Conservation (phyloP, 306 rosid species). For the Acacia crassicarpa region DNA sequence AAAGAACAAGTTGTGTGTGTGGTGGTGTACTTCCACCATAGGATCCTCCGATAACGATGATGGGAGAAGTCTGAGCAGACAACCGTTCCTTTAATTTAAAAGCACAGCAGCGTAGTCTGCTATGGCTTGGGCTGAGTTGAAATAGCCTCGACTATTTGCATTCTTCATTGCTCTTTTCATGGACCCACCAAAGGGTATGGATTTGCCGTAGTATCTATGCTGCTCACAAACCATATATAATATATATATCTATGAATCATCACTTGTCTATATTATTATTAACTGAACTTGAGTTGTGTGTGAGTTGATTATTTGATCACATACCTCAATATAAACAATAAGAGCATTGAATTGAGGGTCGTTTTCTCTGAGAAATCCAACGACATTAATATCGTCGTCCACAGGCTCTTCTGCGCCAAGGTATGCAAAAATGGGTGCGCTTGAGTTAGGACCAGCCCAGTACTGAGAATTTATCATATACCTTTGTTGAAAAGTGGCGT, state of each 20-base stretch:
- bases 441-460: slow-evolving; percentile 39
- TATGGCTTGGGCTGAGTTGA: slow-evolving; percentile 57
- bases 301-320: neutral
- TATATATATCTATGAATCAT: neutral
- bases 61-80: slow-evolving; percentile 42
- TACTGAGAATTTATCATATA: slow-evolving; percentile 30
- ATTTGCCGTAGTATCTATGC: slow-evolving; percentile 50
- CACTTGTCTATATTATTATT: neutral
- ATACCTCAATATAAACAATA: slow-evolving; percentile 37
- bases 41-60: slow-evolving; percentile 63
- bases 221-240: neutral
- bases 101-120: slow-evolving; percentile 63
- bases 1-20: neutral
- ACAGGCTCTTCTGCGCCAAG: slow-evolving; percentile 39
- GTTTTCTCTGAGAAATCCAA: slow-evolving; percentile 27
- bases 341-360: slow-evolving; percentile 36
- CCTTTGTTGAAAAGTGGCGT: slow-evolving; percentile 37
- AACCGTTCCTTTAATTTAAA: slow-evolving; percentile 40
- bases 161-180: slow-evolving; percentile 37
- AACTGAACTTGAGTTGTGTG: neutral
- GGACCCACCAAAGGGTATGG: slow-evolving; percentile 42
- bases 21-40: slow-evolving; percentile 53
- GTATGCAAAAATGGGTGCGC: slow-evolving; percentile 40
- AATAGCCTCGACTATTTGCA: slow-evolving; percentile 40
- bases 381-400: neutral